Evolutionary conservation across 129 eudicot genomes (phyloP).

Genomic region (carrot (Daucus carota)): DNA sequence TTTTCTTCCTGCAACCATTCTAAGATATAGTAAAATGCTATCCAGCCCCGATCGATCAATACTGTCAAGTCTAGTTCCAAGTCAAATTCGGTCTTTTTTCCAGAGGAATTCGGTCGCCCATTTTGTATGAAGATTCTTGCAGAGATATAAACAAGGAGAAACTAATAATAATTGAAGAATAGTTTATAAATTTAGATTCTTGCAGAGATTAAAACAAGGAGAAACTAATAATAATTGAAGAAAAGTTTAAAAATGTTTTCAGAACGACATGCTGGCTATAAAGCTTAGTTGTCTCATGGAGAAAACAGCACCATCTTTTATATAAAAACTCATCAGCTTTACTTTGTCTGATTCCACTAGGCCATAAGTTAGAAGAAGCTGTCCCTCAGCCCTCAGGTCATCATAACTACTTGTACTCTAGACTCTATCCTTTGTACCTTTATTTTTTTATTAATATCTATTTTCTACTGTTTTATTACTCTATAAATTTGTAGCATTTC

Average conservation of each 20-base stretch:
- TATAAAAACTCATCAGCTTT: not conserved
- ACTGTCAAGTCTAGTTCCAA: too few species aligned
- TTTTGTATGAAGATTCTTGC: not conserved
- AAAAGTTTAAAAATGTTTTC: not conserved
- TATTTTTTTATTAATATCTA: not conserved
- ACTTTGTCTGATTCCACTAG: constrained; percentile 1
- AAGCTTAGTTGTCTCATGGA: constrained; percentile 3
- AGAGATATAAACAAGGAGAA: not conserved
- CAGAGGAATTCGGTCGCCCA: not conserved
- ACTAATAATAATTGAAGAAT: not conserved
- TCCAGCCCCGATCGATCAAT: too few species aligned
- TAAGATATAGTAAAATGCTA: too few species aligned
- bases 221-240: not conserved
- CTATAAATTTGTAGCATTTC: not conserved
- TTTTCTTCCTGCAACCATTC: too few species aligned
- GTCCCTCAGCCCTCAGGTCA: not conserved
- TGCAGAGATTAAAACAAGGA: constrained; percentile 3
- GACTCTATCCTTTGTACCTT: not conserved
- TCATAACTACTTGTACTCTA: not conserved
- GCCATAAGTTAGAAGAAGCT: not conserved
- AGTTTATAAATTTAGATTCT: not conserved
- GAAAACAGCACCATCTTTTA: not conserved
- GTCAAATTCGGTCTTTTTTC: not conserved
- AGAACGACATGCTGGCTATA: not conserved
- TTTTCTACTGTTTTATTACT: not conserved